These are phyloP conservation scores for Chara braunii DNA, from an alignment of 139 green algal species.

Conservation along the genomic window DNA sequence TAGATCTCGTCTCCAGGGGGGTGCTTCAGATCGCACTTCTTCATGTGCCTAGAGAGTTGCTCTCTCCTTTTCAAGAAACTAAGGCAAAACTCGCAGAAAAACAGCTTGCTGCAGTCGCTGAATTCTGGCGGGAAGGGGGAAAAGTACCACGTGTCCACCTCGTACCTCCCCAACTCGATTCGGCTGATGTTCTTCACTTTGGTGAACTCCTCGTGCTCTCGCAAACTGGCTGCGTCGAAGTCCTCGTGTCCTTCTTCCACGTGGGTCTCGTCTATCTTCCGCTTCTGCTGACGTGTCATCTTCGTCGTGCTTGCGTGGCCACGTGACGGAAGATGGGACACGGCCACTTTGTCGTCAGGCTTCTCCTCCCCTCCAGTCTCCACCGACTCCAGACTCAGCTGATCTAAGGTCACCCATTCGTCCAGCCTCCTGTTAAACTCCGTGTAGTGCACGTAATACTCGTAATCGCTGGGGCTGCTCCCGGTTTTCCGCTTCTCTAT, in stretches of 20 bases:
- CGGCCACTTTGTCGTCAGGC: conserved; percentile 31
- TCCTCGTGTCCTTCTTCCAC: conserved; percentile 66
- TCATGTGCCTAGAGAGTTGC: conserved; percentile 85
- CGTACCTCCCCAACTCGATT: conserved; percentile 86
- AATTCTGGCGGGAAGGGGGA: conserved; percentile 87
- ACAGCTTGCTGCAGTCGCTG: conserved; percentile 85
- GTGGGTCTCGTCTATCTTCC: conserved; percentile 63
- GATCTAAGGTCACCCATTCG: conserved; percentile 75
- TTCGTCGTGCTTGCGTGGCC: conserved; percentile 5
- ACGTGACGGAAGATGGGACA: too few relatives aligned
- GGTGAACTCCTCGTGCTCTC: conserved; percentile 97
- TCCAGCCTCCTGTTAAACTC: conserved; percentile 88
- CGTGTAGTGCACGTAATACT: conserved; percentile 98
- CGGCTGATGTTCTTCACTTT: conserved; percentile 94
- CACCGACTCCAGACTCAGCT: conserved; percentile 60
- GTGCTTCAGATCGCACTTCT: conserved; percentile 79
- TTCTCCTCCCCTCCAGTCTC: conserved; percentile 28
- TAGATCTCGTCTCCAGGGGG: conserved; percentile 98
- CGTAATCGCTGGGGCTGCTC: conserved; percentile 45
- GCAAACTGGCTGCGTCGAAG: conserved; percentile 77
- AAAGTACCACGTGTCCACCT: conserved; percentile 99
- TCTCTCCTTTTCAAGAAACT: conserved; percentile 64
- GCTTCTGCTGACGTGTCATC: conserved; percentile 50
- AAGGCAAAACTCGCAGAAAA: conserved; percentile 93
- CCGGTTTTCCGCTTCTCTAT: conserved; percentile 66